phyloP scores from a whole-genome alignment of 345 rosid genomes.

The Bruguiera parviflora region DNA sequence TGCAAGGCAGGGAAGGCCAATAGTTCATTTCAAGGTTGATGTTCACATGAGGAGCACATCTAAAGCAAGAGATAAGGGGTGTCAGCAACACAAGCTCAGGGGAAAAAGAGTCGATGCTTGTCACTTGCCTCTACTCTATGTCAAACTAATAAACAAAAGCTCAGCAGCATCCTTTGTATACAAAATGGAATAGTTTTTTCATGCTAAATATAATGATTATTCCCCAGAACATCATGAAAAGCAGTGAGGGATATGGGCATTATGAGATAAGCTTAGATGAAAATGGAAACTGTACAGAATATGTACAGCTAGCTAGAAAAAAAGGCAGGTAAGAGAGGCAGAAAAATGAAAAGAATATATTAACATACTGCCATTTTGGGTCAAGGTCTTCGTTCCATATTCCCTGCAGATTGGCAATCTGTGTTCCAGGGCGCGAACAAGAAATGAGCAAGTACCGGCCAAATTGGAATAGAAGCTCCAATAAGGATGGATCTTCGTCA shows the following conservation, averaged over 20 bases:
- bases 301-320: neutral
- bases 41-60: constrained; percentile 88
- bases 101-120: neutral
- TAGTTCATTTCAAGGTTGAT: constrained; percentile 98
- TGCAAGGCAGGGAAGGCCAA: constrained; percentile 88
- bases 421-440: constrained; percentile 87
- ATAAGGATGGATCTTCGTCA: constrained; percentile 80
- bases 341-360: constrained; percentile 4
- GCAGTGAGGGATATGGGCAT: neutral
- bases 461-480: constrained; percentile 81
- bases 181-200: neutral
- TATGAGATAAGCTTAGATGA: neutral
- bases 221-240: neutral
- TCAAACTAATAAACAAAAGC: neutral
- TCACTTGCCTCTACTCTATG: constrained; percentile 17
- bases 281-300: neutral
- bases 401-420: constrained; percentile 89
- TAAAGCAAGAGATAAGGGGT: constrained; percentile 27
- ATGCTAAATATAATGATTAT: too few relatives aligned
- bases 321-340: neutral
- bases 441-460: constrained; percentile 89
- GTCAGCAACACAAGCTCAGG: neutral
- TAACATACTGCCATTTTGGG: constrained; percentile 86
- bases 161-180: neutral
- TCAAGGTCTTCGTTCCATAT: constrained; percentile 82